Base-by-base conservation (phyloP, 1,139 yeast species). In the Komagataea norvegica region DNA sequence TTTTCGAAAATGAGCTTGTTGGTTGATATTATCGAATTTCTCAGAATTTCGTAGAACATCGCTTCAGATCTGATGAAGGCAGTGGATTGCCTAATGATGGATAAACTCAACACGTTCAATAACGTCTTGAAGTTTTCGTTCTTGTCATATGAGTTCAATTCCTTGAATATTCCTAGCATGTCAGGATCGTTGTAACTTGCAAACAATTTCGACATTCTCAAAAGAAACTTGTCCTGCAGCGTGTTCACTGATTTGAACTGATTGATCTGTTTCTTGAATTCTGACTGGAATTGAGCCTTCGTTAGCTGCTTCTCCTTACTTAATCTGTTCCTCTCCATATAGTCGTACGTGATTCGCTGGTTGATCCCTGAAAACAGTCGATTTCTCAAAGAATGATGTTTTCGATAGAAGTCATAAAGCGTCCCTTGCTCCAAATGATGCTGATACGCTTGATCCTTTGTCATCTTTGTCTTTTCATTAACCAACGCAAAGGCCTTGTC, bases 41-140 rank as follows among this genome's bases (percentile, higher is more conserved):
- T 19, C 7, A 42, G 25, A 6, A 40, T 38, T 16, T 31, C 21
- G 13, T 16, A 31, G 14, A 45, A 32, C 4, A 35, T 33, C 2
- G 17, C 28, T 29, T 43, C 47, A 7, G 34, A 24, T 15, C 20
- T 29, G n/a, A 40, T 29, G 8, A 31, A 35, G 11, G 15, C 8
- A 10, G 29, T 13, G 7, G 26, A 34, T 29, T 27, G 38, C 19
- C 32, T 34, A 10, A 45, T 7, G 20, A 47, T 10, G 2, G 43
- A 16, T 8, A 33, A 14, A 6, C 40, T 39, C 8, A 47, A 5
- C 8, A 47, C 26, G 18, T 45, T 43, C 3, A 45, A 36, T 6
- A 51, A 31, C 0, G 37, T 30, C 7, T 33, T 31, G 34, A 37
- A 48, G 18, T 48, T 51, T 21, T 38, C 37, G 30, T 51, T 51